phyloP scores from a whole-genome alignment of 495 filamentous ascomycete species.

The Xylaria curta region DNA sequence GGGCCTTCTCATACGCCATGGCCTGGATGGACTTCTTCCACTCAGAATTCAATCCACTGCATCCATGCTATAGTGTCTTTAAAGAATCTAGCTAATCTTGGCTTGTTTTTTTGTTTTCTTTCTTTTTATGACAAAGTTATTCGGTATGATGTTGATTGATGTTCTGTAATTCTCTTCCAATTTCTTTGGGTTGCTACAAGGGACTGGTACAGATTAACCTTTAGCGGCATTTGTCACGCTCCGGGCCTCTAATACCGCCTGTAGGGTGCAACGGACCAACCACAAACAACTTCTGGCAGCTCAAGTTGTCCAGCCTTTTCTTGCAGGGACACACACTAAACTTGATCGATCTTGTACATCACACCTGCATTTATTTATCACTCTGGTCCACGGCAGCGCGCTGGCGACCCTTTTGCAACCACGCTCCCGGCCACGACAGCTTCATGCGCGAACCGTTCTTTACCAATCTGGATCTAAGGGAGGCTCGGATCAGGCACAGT shows the following conservation, averaged over 20 bases:
- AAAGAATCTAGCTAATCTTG: not conserved
- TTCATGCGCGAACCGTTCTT: not conserved
- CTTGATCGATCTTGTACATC: constrained; percentile 8
- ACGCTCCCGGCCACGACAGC: constrained; percentile 8
- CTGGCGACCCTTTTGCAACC: constrained; percentile 11
- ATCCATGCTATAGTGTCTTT: not conserved
- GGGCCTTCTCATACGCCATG: not conserved
- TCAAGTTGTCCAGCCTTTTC: constrained; percentile 14
- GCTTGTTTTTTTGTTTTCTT: not conserved
- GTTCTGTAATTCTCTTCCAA: not conserved
- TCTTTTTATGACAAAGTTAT: not conserved
- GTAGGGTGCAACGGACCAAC: constrained; percentile 18
- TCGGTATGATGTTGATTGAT: not conserved
- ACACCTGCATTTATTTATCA: constrained; percentile 12
- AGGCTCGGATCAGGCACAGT: not conserved
- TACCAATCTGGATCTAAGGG: not conserved
- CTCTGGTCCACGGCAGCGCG: constrained; percentile 1
- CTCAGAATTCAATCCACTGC: not conserved
- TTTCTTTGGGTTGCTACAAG: not conserved
- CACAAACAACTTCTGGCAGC: constrained; percentile 9
- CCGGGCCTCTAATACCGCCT: constrained; percentile 1
- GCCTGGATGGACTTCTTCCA: not conserved
- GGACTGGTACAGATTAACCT: not conserved
- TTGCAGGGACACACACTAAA: not conserved
- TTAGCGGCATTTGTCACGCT: constrained; percentile 21